Percentiles rank a stretch among this genome's conserved stretches.
phyloP scores from a whole-genome alignment of 2,329 filamentous ascomycete species.

The Beauveria asiatica region DNA sequence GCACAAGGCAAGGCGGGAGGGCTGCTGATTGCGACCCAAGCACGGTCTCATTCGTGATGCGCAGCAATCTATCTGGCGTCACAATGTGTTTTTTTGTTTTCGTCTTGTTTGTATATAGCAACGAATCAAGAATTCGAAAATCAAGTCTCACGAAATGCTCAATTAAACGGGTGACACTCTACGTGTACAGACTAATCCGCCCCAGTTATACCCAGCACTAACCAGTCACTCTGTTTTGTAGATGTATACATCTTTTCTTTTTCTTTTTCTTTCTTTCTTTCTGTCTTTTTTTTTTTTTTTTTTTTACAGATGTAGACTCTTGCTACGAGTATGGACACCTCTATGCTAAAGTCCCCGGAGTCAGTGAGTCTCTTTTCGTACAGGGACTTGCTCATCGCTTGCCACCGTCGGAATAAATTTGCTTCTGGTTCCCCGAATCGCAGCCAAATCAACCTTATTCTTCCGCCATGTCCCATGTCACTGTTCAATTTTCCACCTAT shows the following conservation, averaged over 20 bases:
- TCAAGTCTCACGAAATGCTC: no score
- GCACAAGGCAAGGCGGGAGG: neutral
- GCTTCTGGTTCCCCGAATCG: neutral
- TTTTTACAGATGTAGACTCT: no score
- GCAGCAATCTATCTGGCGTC: neutral
- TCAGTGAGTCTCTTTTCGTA: no score
- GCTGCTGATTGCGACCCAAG: neutral
- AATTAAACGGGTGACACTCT: no score
- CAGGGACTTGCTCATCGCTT: neutral
- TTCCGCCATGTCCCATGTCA: neutral
- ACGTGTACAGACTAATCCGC: no score
- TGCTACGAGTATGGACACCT: no score
- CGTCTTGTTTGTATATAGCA: neutral
- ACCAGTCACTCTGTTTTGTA: no score
- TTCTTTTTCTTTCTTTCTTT: no score
- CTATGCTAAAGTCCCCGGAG: no score
- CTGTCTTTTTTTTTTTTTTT: no score
- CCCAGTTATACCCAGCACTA: no score
- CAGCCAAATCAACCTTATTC: neutral
- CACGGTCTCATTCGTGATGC: neutral
- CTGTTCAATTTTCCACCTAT: constrained; percentile 1
- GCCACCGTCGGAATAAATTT: neutral
- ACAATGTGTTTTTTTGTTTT: neutral
- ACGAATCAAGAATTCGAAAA: neutral
- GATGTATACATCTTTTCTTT: no score